Conservation (phyloP, 495 filamentous ascomycete genomes). For the Jackrogersella minutella region DNA sequence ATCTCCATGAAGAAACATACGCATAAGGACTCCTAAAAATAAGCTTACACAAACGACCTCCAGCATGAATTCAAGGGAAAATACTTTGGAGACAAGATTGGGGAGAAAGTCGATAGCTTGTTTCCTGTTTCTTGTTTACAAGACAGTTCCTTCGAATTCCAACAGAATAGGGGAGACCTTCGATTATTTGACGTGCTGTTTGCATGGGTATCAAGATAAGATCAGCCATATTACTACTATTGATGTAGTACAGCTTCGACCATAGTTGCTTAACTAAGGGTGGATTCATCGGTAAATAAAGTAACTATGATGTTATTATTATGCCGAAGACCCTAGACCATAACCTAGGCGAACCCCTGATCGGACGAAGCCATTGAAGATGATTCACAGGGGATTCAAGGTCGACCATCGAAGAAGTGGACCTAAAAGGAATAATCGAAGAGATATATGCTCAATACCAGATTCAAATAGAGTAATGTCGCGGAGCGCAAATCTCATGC, state of each 20-base stretch:
- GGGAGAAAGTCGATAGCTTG: too few species aligned
- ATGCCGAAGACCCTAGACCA: constrained; percentile 2
- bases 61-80: too few species aligned
- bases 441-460: neutral
- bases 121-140: too few species aligned
- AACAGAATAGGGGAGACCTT: too few species aligned
- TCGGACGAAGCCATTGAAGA: neutral
- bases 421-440: neutral
- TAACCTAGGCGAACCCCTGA: neutral
- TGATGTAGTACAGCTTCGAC: neutral
- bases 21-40: too few species aligned
- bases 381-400: neutral
- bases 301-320: neutral
- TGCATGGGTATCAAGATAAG: too few species aligned
- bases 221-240: too few species aligned
- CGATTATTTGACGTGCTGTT: too few species aligned
- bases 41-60: too few species aligned
- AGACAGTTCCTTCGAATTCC: too few species aligned
- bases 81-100: too few species aligned
- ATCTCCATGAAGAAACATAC: too few species aligned
- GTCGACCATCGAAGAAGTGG: neutral
- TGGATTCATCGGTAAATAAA: neutral
- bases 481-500: constrained; percentile 9
- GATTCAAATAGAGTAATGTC: constrained; percentile 1
- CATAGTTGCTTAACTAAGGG: constrained; percentile 1